Evolutionary conservation across 352 stramenopile species (phyloP).

Genomic region (Pythium biforme): DNA sequence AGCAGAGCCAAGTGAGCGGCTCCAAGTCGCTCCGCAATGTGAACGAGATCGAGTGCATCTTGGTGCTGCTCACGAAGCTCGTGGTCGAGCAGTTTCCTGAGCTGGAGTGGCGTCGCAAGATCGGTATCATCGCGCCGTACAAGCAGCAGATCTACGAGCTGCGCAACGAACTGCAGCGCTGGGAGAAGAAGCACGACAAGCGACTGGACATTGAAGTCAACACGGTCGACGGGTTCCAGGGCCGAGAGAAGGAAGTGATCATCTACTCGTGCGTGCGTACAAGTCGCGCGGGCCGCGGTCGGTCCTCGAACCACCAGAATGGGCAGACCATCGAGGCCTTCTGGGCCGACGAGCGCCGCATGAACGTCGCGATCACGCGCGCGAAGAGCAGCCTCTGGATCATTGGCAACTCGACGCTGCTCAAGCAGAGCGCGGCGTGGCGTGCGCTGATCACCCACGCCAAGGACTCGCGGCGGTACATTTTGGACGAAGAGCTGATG

Average conservation of each 20-base stretch:
- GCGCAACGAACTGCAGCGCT: constrained; percentile 62
- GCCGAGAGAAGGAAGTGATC: constrained; percentile 97
- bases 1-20: constrained; percentile 67
- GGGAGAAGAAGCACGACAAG: constrained; percentile 47
- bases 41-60: constrained; percentile 72
- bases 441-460: constrained; percentile 61
- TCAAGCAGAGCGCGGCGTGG: constrained; percentile 71
- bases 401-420: constrained; percentile 69
- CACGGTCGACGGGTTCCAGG: constrained; percentile 98
- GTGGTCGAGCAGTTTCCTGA: constrained; percentile 75
- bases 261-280: constrained; percentile 97
- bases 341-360: constrained; percentile 95
- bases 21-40: constrained; percentile 80
- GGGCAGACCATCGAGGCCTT: constrained; percentile 76
- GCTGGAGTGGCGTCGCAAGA: constrained; percentile 84
- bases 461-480: constrained; percentile 51
- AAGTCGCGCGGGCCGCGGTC: constrained; percentile 74
- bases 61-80: constrained; percentile 89
- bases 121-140: constrained; percentile 98
- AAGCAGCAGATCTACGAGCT: constrained; percentile 96
- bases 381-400: constrained; percentile 94
- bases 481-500: constrained; percentile 31
- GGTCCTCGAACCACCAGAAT: constrained; percentile 35
- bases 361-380: constrained; percentile 98
- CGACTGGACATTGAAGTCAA: constrained; percentile 82